phyloP scores from a whole-genome alignment of 495 filamentous ascomycete species.

The Staphylotrichum longicolle region DNA sequence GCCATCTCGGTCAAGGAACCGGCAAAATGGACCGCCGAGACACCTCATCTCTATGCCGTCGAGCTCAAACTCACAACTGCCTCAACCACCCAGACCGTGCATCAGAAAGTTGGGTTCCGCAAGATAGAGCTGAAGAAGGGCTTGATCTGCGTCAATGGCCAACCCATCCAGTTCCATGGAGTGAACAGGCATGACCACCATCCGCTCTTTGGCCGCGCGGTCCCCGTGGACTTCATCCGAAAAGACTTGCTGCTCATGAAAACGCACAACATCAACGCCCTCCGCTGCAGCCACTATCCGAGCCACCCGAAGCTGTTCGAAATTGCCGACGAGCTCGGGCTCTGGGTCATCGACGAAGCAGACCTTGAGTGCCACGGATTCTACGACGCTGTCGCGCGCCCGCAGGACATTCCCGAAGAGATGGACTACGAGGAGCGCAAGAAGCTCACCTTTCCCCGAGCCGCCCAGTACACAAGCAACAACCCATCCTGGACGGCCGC shows the following conservation, averaged over 20 bases:
- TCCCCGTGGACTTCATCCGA: conserved; percentile 55
- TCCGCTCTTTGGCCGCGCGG: conserved; percentile 55
- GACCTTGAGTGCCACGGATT: conserved; percentile 73
- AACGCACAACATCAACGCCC: conserved; percentile 62
- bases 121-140: conserved; percentile 57
- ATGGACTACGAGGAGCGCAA: conserved; percentile 55
- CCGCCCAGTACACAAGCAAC: conserved; percentile 58
- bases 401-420: conserved; percentile 45
- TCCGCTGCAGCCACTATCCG: conserved; percentile 63
- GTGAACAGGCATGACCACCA: conserved; percentile 67
- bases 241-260: conserved; percentile 66
- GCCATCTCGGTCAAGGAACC: conserved; percentile 46
- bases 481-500: conserved; percentile 62
- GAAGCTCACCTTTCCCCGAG: conserved; percentile 47
- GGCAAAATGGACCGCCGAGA: conserved; percentile 65
- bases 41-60: conserved; percentile 57
- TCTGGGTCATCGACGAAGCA: conserved; percentile 70
- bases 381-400: conserved; percentile 48
- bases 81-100: conserved; percentile 6
- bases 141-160: conserved; percentile 58
- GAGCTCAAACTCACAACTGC: conserved; percentile 33
- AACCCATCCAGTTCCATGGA: conserved; percentile 54
- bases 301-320: conserved; percentile 56
- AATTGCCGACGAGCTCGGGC: conserved; percentile 64
- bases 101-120: conserved; percentile 54